Evolutionary conservation across 345 rosid genomes (phyloP).

Genomic region (Schrenkiella parvula): DNA sequence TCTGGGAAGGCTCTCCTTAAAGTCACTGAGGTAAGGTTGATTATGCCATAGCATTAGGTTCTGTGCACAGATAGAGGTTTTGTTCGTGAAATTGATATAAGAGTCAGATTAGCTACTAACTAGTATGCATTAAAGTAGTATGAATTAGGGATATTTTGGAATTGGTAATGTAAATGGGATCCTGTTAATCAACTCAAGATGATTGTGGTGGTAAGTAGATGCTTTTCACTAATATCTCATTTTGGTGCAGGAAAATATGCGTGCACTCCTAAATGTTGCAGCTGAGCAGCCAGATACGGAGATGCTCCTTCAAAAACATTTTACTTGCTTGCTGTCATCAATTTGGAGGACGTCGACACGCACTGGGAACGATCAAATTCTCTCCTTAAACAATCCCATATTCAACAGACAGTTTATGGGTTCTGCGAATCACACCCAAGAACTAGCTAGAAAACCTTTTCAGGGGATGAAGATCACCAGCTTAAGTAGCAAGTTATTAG

Average conservation of each 20-base stretch:
- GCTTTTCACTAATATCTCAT: constrained; percentile 23
- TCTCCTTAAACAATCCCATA: constrained; percentile 46
- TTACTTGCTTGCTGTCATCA: constrained; percentile 75
- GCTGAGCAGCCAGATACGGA: constrained; percentile 80
- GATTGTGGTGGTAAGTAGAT: not conserved
- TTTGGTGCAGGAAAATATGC: constrained; percentile 73
- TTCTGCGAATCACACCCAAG: constrained; percentile 38
- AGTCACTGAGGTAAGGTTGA: constrained; percentile 85
- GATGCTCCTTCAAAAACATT: constrained; percentile 90
- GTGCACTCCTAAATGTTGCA: constrained; percentile 62
- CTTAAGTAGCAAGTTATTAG: constrained; percentile 53
- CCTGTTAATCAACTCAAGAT: constrained; percentile 7
- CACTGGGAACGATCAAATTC: constrained; percentile 29
- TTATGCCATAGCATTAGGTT: constrained; percentile 2
- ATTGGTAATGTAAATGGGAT: not conserved
- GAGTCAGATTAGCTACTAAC: not conserved
- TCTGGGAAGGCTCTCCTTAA: constrained; percentile 91
- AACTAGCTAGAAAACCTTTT: constrained; percentile 39
- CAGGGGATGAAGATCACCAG: constrained; percentile 53
- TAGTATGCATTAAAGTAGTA: not conserved
- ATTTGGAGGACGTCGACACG: constrained; percentile 57
- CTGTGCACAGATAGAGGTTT: not conserved
- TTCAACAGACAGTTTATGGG: constrained; percentile 45
- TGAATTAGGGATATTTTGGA: not conserved
- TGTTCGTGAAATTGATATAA: not conserved